A percentile compares a stretch with the other conserved stretches of the same genome.
Conservation (phyloP, 108 stramenopile genomes). For the Skeletonema costatum region DNA sequence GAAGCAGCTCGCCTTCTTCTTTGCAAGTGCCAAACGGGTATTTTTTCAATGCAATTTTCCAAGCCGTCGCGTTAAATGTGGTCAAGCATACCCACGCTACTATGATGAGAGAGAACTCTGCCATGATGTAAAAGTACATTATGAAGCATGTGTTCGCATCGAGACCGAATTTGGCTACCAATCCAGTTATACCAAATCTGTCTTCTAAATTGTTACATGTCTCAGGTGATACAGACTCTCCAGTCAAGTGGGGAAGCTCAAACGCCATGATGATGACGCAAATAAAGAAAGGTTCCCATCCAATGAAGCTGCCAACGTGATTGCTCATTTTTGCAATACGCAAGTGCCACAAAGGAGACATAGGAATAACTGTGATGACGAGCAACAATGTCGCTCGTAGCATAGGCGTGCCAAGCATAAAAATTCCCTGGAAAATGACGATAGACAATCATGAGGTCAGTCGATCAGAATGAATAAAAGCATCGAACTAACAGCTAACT, state of each 20-base stretch:
- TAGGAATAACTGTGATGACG: constrained; percentile 8
- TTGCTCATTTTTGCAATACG: constrained; percentile 1
- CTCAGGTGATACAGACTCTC: background rate
- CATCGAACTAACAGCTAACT: background rate
- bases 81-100: constrained; percentile 13
- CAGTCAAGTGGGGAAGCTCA: constrained; percentile 6
- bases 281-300: constrained; percentile 25
- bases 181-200: background rate
- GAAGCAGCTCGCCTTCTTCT: background rate
- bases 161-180: constrained; percentile 1
- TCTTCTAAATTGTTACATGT: background rate
- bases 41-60: constrained; percentile 6
- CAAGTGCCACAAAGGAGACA: constrained; percentile 18
- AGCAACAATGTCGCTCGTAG: constrained; percentile 16
- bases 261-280: constrained; percentile 1
- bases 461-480: background rate
- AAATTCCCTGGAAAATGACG: background rate
- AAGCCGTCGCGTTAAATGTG: constrained; percentile 11
- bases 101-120: background rate
- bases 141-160: background rate
- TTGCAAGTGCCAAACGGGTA: constrained; percentile 12
- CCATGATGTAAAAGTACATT: constrained; percentile 13
- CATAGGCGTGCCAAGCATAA: constrained; percentile 16
- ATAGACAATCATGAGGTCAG: background rate
- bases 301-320: constrained; percentile 6